phyloP scores from a whole-genome alignment of 345 rosid genomes.

The Pseudoturritis turrita region DNA sequence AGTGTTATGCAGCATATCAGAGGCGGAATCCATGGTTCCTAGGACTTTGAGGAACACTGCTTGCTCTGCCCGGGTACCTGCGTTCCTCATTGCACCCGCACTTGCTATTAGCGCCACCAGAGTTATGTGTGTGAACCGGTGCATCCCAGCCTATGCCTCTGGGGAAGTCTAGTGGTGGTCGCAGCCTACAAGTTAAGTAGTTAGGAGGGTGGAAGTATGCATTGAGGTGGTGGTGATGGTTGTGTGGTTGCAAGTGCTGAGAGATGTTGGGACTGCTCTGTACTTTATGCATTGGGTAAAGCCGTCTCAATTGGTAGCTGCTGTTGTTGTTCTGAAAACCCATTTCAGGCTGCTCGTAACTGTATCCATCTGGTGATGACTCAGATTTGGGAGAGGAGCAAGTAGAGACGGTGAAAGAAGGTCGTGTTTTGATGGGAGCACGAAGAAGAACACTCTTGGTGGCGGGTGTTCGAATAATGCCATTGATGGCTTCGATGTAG shows the following conservation, averaged over 20 bases:
- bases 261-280: constrained; percentile 65
- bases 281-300: constrained; percentile 53
- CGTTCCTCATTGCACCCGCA: constrained; percentile 14
- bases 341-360: constrained; percentile 32
- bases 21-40: constrained; percentile 10
- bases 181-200: constrained; percentile 22
- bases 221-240: constrained; percentile 31
- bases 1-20: neutral
- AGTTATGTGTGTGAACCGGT: neutral
- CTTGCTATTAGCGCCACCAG: constrained; percentile 25
- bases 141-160: neutral
- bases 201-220: constrained; percentile 22
- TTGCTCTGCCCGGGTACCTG: constrained; percentile 32
- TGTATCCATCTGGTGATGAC: constrained; percentile 56
- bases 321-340: neutral
- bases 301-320: constrained; percentile 26
- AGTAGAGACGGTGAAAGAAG: constrained; percentile 53
- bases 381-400: constrained; percentile 53
- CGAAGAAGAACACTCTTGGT: constrained; percentile 2
- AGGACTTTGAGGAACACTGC: constrained; percentile 49
- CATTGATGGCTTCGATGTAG: constrained; percentile 81
- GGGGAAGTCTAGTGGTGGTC: constrained; percentile 32
- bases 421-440: constrained; percentile 32
- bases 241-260: constrained; percentile 27
- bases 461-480: constrained; percentile 33